Conservation (phyloP, 345 rosid genomes). For the Acer saccharum region DNA sequence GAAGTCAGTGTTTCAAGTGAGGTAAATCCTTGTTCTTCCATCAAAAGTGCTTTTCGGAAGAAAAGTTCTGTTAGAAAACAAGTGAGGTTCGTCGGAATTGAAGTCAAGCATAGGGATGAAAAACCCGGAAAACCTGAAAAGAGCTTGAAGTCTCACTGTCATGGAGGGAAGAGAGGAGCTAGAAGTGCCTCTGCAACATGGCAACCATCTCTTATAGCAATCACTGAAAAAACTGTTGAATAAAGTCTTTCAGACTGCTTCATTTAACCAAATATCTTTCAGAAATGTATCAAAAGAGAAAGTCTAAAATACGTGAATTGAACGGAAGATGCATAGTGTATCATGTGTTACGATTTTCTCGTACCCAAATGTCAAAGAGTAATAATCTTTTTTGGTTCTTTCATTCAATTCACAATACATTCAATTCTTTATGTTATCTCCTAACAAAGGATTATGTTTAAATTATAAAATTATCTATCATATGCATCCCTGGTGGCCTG, state of each 20-base stretch:
- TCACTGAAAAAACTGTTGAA: constrained; percentile 22
- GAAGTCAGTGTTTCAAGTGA: constrained; percentile 19
- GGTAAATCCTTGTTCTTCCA: neutral
- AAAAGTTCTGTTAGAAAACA: constrained; percentile 21
- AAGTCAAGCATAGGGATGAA: constrained; percentile 22
- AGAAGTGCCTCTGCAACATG: constrained; percentile 10
- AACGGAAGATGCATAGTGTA: neutral
- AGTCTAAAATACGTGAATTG: neutral
- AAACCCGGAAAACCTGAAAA: constrained; percentile 1
- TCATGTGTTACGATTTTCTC: too few relatives aligned
- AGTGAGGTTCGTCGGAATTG: constrained; percentile 34
- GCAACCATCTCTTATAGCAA: constrained; percentile 31
- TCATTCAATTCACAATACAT: neutral
- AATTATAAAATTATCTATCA: neutral
- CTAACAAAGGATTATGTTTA: neutral
- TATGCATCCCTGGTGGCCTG: neutral
- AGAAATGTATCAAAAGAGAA: neutral
- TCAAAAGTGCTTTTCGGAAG: constrained; percentile 10
- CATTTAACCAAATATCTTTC: neutral
- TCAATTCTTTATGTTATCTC: neutral
- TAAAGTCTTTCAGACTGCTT: neutral
- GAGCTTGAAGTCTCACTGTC: neutral
- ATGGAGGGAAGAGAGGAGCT: neutral
- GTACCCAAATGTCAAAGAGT: neutral
- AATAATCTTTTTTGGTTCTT: neutral